Base-by-base conservation (phyloP, 192 early-diverging fungal genomes). In the Dissophora globulifera region DNA sequence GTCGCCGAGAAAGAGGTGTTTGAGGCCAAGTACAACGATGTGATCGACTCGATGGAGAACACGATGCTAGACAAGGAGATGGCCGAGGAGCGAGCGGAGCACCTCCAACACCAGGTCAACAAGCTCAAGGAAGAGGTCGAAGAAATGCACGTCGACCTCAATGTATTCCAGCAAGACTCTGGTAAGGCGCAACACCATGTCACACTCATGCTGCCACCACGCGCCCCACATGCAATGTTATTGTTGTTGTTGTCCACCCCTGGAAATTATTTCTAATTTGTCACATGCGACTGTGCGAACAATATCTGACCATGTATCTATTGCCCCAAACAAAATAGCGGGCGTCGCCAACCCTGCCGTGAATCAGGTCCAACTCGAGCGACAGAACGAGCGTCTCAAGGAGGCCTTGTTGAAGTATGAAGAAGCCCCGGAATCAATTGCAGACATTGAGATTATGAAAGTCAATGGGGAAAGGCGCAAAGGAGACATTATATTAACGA, bases 11-110 rank as follows among this genome's bases (percentile, higher is more conserved):
- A 88, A 61, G 92, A 92, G 30, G 78, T 72, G 3, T 53, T 84
- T 29, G 94, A 96, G 56, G 59, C 69, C 19, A 88, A 90, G 63
- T 84, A 92, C 52, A 82, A 84, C 35, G 95, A 96, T 31, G 81
- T 89, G 17, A 59, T 87, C 22, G 95, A 96, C 23, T 81, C 81
- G 16, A 84, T 96, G 79, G 96, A 98, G 78, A 90, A 95, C 80
- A 87, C 92, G 55, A 82, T 93, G 5, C 67, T 98, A 15, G 96
- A 98, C 83, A 92, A 92, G 70, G 95, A 98, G 78, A 88, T 95
- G 85, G 95, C 93, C 0, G 95, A 96, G 61, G 95, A 96, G 67
- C 85, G 84, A 40, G 88, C 89, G 22, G 95, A 96, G 41, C 81
- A 85, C 17, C 54, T 95, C 51, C 85, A 89, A 59, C 89, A 89